These are phyloP conservation scores for Colletotrichum siamense DNA, from an alignment of 2,329 filamentous ascomycete genomes.

Conservation along the genomic window DNA sequence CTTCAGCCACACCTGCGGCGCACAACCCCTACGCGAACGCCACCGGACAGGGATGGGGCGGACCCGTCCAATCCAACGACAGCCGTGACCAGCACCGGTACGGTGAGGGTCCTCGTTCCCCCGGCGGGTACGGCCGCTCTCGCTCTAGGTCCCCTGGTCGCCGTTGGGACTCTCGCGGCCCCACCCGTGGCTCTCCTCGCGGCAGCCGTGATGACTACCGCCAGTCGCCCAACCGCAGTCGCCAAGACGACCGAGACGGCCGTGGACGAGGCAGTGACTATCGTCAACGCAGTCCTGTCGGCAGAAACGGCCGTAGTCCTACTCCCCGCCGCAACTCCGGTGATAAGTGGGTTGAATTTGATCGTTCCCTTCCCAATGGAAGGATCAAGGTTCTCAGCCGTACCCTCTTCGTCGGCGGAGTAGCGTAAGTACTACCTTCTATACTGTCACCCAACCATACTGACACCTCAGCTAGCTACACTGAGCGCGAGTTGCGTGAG, in stretches of 20 bases:
- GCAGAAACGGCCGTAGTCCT: constrained; percentile 69
- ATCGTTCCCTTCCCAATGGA: constrained; percentile 74
- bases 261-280: constrained; percentile 69
- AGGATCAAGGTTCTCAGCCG: constrained; percentile 93
- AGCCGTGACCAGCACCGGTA: constrained; percentile 62
- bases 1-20: constrained; percentile 38
- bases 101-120: constrained; percentile 67
- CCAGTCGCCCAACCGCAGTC: constrained; percentile 67
- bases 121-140: constrained; percentile 66
- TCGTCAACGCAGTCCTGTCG: constrained; percentile 83
- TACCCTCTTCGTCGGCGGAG: constrained; percentile 95
- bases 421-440: constrained; percentile 69
- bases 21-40: not conserved
- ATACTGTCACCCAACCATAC: not conserved
- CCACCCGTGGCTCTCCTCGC: constrained; percentile 65
- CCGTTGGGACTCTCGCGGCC: constrained; percentile 63
- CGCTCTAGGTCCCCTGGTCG: constrained; percentile 82
- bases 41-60: constrained; percentile 29
- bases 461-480: constrained; percentile 57
- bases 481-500: constrained; percentile 80
- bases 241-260: constrained; percentile 57
- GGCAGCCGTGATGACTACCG: constrained; percentile 70
- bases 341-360: constrained; percentile 80
- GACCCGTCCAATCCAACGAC: constrained; percentile 40
- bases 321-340: constrained; percentile 48